Percentiles rank a stretch among this genome's conserved stretches.
phyloP scores from a whole-genome alignment of 257 asterid species.

The Rubia yunnanensis region DNA sequence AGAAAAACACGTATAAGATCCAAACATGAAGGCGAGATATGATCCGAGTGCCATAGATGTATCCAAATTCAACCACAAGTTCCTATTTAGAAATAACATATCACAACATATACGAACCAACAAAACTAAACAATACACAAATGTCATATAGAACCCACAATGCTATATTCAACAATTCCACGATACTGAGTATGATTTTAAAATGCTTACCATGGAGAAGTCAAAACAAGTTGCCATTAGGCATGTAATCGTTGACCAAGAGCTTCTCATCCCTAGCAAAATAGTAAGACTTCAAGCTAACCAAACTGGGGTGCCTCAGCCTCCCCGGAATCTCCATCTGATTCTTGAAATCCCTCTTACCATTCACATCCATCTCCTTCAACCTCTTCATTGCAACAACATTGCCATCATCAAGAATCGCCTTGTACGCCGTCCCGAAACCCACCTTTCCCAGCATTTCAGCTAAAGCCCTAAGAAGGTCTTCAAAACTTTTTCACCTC shows the following conservation, averaged over 20 bases:
- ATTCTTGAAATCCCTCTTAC: no score
- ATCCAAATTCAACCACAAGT: background rate
- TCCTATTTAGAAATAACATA: background rate
- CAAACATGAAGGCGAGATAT: no score
- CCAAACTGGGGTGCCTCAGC: no score
- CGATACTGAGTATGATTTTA: background rate
- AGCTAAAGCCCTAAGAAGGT: constrained; percentile 78
- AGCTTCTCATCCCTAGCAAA: no score
- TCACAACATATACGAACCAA: background rate
- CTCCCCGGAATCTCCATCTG: no score
- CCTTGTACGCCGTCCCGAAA: constrained; percentile 80
- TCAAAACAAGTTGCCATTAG: constrained; percentile 79
- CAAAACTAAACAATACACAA: background rate
- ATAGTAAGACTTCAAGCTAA: no score
- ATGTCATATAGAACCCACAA: no score
- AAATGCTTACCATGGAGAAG: constrained; percentile 70
- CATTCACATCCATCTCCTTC: constrained; percentile 64
- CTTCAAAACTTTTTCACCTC: constrained; percentile 77
- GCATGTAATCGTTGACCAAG: no score
- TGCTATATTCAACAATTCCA: no score
- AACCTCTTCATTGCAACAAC: constrained; percentile 78
- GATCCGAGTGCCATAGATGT: no score
- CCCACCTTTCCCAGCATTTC: constrained; percentile 92
- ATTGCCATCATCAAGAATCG: constrained; percentile 72
- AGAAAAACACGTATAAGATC: no score